A percentile compares a stretch with the other conserved stretches of the same genome.
phyloP scores from a whole-genome alignment of 202 grass and related monocot species.

The Cymbopogon flexuosus region DNA sequence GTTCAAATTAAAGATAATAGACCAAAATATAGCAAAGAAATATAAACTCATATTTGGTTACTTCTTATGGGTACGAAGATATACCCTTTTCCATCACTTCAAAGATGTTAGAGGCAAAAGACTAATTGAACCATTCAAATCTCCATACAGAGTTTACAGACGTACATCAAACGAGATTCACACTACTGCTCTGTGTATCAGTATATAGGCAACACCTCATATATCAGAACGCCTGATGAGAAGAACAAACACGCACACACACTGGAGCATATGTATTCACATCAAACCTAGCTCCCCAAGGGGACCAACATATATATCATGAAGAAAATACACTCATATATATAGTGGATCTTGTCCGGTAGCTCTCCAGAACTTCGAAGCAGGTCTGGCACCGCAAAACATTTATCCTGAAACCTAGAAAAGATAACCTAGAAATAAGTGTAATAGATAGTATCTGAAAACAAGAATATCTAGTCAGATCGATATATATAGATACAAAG shows the following conservation, averaged over 20 bases:
- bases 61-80: background rate
- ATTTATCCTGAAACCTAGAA: background rate
- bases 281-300: no score
- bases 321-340: background rate
- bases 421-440: background rate
- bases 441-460: background rate
- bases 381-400: background rate
- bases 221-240: background rate
- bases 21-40: background rate
- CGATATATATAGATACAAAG: background rate
- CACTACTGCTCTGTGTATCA: no score
- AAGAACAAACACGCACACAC: background rate
- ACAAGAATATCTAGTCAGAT: background rate
- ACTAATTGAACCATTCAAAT: background rate
- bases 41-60: background rate
- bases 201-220: background rate
- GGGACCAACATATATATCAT: no score
- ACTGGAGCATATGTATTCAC: background rate
- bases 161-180: background rate
- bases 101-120: background rate
- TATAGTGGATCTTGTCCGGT: constrained; percentile 8
- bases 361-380: background rate
- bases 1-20: background rate
- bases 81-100: background rate
- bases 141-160: background rate